These are phyloP conservation scores for Penicillium paradoxum DNA, from an alignment of 495 filamentous ascomycete species.

Conservation along the genomic window DNA sequence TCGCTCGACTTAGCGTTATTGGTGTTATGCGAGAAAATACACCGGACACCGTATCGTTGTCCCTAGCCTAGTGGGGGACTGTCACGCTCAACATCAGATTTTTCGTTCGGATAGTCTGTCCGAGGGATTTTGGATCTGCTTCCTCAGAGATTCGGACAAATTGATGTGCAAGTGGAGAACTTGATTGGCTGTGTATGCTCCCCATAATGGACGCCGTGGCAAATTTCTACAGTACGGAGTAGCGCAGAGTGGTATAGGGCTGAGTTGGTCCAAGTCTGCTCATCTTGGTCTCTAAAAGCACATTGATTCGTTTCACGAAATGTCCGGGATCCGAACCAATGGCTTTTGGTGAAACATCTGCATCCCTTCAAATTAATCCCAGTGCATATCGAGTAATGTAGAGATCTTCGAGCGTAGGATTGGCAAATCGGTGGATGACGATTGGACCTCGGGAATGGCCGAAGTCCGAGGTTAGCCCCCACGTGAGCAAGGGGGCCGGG, in stretches of 20 bases:
- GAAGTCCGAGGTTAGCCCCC: not conserved
- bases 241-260: not conserved
- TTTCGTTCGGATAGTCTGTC: not conserved
- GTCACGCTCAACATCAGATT: not conserved
- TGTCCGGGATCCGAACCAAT: not conserved
- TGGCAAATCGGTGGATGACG: not conserved
- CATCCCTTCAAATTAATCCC: no score
- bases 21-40: not conserved
- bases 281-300: no score
- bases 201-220: no score
- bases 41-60: no score
- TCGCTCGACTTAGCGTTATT: not conserved
- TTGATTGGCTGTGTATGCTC: not conserved
- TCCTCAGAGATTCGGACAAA: not conserved
- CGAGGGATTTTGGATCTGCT: not conserved
- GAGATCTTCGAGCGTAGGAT: not conserved
- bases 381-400: no score
- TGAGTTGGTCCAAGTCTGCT: not conserved
- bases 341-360: not conserved
- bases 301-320: not conserved
- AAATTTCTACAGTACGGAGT: no score
- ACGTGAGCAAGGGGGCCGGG: not conserved
- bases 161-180: not conserved
- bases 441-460: not conserved
- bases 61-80: not conserved